phyloP scores from a whole-genome alignment of 805 yeast genomes.

The Saccharomycopsis malanga region DNA sequence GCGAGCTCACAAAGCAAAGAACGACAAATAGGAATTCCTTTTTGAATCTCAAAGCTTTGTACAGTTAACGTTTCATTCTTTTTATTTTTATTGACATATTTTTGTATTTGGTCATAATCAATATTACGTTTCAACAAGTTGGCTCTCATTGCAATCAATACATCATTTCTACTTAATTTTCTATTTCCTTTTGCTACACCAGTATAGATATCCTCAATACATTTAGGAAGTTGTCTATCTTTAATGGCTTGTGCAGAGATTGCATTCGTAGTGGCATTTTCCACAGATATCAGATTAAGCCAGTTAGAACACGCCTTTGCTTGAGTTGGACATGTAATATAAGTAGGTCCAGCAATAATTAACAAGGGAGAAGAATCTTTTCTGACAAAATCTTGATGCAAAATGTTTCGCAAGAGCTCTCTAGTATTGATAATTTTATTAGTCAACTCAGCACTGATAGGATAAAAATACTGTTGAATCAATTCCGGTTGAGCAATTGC shows the following conservation, averaged over 20 bases:
- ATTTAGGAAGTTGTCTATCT: slow-evolving; percentile 22
- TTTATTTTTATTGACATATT: background rate
- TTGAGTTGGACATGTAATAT: slow-evolving; percentile 29
- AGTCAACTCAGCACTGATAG: slow-evolving; percentile 29
- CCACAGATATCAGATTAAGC: slow-evolving; percentile 25
- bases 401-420: slow-evolving; percentile 10
- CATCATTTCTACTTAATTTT: background rate
- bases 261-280: background rate
- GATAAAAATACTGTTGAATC: slow-evolving; percentile 34
- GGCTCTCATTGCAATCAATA: slow-evolving; percentile 29
- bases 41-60: slow-evolving; percentile 30
- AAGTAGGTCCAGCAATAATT: slow-evolving; percentile 36
- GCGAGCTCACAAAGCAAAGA: slow-evolving; percentile 35
- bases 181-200: background rate
- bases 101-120: slow-evolving; percentile 12
- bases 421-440: slow-evolving; percentile 31
- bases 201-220: background rate
- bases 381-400: background rate
- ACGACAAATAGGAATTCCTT: slow-evolving; percentile 38
- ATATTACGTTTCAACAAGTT: slow-evolving; percentile 31
- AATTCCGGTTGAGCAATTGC: slow-evolving; percentile 40
- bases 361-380: slow-evolving; percentile 25
- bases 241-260: slow-evolving; percentile 2
- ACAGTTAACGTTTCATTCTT: slow-evolving; percentile 16
- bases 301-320: slow-evolving; percentile 37